These are phyloP conservation scores for Penicillium sp. DNA, from an alignment of 2,329 filamentous ascomycete species.

Conservation along the genomic window DNA sequence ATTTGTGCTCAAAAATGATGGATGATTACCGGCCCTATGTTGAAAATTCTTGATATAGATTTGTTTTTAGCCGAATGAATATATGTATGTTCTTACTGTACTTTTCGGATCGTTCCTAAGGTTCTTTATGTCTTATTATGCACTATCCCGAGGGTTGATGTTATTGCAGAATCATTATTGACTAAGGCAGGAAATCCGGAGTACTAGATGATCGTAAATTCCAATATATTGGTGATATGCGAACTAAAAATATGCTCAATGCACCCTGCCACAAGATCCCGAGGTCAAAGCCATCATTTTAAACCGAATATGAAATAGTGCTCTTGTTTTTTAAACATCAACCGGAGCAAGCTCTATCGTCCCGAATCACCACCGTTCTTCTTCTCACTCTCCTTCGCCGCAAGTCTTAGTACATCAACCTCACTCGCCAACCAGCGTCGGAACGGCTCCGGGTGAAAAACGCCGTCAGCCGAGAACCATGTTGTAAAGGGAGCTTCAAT, in stretches of 20 bases:
- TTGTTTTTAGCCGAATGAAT: slow-evolving; percentile 13
- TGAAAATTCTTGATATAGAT: slow-evolving; percentile 19
- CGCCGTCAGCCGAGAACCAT: slow-evolving; percentile 61
- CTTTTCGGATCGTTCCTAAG: neutral
- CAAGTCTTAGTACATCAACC: slow-evolving; percentile 55
- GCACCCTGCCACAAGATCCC: neutral
- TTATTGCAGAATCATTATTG: neutral
- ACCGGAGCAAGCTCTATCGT: slow-evolving; percentile 9
- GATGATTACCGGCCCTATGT: slow-evolving; percentile 13
- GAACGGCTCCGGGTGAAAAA: slow-evolving; percentile 61
- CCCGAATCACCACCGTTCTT: slow-evolving; percentile 28
- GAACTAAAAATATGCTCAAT: slow-evolving; percentile 1
- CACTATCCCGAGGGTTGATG: neutral
- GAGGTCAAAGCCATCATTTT: neutral
- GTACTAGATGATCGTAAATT: neutral
- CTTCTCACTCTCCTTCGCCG: slow-evolving; percentile 37
- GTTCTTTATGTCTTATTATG: too few species aligned
- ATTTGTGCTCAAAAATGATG: slow-evolving; percentile 5
- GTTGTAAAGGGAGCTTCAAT: slow-evolving; percentile 59
- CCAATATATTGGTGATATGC: slow-evolving; percentile 1
- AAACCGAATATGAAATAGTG: neutral
- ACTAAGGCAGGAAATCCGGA: neutral
- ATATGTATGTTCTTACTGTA: neutral
- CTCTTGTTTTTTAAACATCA: neutral
- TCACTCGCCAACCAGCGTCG: slow-evolving; percentile 62